These are phyloP conservation scores for Fusarium cicatricum DNA, from an alignment of 2,329 filamentous ascomycete species.

Conservation along the genomic window DNA sequence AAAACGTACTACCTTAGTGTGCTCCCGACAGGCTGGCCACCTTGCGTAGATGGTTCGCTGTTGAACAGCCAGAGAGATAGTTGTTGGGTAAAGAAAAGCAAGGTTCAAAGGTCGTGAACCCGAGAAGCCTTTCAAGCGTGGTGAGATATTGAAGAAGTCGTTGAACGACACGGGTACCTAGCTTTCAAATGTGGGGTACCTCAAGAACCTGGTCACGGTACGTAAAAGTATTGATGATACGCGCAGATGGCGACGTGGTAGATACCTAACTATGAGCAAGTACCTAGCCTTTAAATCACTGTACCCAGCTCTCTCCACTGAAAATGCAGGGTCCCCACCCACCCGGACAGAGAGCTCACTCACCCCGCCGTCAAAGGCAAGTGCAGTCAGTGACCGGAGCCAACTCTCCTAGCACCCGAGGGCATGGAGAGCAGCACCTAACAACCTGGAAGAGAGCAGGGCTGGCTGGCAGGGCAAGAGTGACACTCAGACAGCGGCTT, in stretches of 20 bases:
- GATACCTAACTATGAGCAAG: neutral
- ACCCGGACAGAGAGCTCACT: neutral
- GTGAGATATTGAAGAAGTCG: constrained; percentile 26
- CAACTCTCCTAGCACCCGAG: too few species aligned
- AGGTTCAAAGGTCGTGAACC: neutral
- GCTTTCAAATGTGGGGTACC: constrained; percentile 23
- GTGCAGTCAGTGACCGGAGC: too few species aligned
- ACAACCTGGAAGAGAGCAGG: too few species aligned
- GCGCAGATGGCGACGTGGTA: neutral
- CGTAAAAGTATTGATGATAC: constrained; percentile 9
- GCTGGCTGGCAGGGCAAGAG: neutral
- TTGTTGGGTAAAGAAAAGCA: too few species aligned
- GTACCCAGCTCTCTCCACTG: constrained; percentile 4
- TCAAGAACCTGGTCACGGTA: constrained; percentile 1
- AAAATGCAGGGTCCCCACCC: neutral
- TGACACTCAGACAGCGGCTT: constrained; percentile 9
- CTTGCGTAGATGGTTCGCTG: too few species aligned
- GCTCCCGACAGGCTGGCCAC: too few species aligned
- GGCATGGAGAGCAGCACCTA: neutral
- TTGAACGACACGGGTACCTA: constrained; percentile 21
- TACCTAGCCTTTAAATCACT: constrained; percentile 5
- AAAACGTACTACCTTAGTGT: too few species aligned
- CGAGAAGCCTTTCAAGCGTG: constrained; percentile 16
- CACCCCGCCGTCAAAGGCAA: neutral
- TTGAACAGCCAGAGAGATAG: too few species aligned